phyloP scores from a whole-genome alignment of 2,329 filamentous ascomycete species.

The Fusarium sp. region DNA sequence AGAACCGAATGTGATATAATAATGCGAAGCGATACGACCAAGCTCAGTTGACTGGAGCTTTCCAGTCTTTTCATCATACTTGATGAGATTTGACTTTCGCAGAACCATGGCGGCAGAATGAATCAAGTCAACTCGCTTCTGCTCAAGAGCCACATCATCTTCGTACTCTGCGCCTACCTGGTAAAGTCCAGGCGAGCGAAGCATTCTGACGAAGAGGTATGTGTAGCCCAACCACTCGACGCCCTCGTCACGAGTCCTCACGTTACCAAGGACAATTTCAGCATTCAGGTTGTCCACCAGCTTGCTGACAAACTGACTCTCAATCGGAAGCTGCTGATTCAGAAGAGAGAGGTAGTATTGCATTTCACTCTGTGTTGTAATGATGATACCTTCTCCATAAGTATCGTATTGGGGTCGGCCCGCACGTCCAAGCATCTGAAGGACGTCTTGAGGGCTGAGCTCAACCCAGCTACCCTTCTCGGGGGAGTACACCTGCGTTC shows the following conservation, averaged over 20 bases:
- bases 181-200: constrained; percentile 92
- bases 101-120: constrained; percentile 91
- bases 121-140: constrained; percentile 96
- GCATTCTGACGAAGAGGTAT: constrained; percentile 97
- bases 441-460: constrained; percentile 93
- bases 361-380: constrained; percentile 93
- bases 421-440: constrained; percentile 98
- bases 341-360: constrained; percentile 97
- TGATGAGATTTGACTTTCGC: constrained; percentile 87
- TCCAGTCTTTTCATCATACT: constrained; percentile 94
- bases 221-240: constrained; percentile 99
- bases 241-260: constrained; percentile 89
- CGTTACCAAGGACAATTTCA: constrained; percentile 92
- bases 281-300: constrained; percentile 96
- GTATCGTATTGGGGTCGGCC: constrained; percentile 97
- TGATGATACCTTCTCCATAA: constrained; percentile 98
- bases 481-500: constrained; percentile 96
- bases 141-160: constrained; percentile 88
- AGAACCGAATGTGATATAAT: constrained; percentile 95
- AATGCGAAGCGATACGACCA: constrained; percentile 94
- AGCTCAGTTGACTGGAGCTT: constrained; percentile 91
- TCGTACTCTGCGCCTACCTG: constrained; percentile 97
- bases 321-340: constrained; percentile 97
- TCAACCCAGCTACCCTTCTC: constrained; percentile 99
- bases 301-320: constrained; percentile 93